Percentiles rank a stretch among this genome's conserved stretches.
Evolutionary conservation across 257 asterid genomes (phyloP).

Genomic region (Solanum peruvianum): DNA sequence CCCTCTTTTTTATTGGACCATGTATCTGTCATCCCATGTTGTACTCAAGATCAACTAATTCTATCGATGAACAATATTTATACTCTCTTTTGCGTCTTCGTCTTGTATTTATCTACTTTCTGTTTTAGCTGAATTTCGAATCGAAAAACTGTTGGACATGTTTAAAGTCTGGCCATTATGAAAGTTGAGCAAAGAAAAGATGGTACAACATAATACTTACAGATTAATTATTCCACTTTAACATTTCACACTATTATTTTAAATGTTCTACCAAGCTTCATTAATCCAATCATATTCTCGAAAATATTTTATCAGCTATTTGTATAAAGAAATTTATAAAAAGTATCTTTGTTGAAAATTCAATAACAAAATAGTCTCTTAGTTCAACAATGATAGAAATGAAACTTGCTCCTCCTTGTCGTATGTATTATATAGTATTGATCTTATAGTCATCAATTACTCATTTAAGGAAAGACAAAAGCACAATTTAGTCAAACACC

Average conservation of each 20-base stretch:
- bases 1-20: background rate
- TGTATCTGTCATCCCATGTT: background rate
- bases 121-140: background rate
- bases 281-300: no score
- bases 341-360: background rate
- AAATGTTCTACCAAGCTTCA: background rate
- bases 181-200: background rate
- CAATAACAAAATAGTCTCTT: background rate
- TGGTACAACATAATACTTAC: background rate
- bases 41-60: background rate
- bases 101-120: background rate
- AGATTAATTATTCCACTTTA: no score
- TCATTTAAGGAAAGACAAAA: background rate
- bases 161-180: background rate
- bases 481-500: background rate
- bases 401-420: background rate
- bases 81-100: background rate
- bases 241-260: background rate
- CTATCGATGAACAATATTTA: background rate
- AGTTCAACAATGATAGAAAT: background rate
- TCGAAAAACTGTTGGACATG: background rate
- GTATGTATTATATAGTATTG: background rate
- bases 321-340: background rate
- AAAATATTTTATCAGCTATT: no score
- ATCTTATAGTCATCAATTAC: background rate